Evolutionary conservation across 2,329 filamentous ascomycete species (phyloP).

Genomic region (Rachicladosporium sp.): DNA sequence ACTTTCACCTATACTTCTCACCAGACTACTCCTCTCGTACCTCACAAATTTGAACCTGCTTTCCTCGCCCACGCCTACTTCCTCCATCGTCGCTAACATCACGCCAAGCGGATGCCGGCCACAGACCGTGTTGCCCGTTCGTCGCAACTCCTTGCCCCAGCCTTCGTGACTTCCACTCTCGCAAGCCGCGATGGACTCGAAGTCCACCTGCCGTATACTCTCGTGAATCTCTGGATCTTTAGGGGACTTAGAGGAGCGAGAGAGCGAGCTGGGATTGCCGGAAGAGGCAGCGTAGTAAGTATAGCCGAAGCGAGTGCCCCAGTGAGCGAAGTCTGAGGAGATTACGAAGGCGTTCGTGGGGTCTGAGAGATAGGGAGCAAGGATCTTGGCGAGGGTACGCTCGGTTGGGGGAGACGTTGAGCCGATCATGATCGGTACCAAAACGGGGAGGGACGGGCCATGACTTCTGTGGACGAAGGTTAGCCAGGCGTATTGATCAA

Average conservation of each 20-base stretch:
- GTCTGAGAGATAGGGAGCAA: slow-evolving; percentile 68
- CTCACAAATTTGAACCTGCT: slow-evolving; percentile 60
- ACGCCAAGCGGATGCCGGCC: slow-evolving; percentile 91
- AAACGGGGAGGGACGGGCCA: slow-evolving; percentile 49
- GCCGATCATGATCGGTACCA: slow-evolving; percentile 81
- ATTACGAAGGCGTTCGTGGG: slow-evolving; percentile 71
- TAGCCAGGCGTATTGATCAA: too few species aligned
- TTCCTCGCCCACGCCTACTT: slow-evolving; percentile 16
- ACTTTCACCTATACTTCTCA: slow-evolving; percentile 54
- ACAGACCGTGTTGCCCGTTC: slow-evolving; percentile 84
- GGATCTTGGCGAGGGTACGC: slow-evolving; percentile 50
- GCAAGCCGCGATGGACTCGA: slow-evolving; percentile 72
- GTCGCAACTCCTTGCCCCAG: slow-evolving; percentile 56
- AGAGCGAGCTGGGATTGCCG: slow-evolving; percentile 30
- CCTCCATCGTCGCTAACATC: slow-evolving; percentile 76
- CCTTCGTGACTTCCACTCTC: slow-evolving; percentile 58
- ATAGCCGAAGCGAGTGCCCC: slow-evolving; percentile 77
- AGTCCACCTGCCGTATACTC: slow-evolving; percentile 69
- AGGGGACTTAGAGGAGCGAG: slow-evolving; percentile 31
- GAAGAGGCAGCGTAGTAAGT: slow-evolving; percentile 56
- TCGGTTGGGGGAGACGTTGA: slow-evolving; percentile 57
- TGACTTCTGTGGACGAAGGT: too few species aligned
- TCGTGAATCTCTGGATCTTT: slow-evolving; percentile 57
- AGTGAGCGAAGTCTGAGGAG: slow-evolving; percentile 95
- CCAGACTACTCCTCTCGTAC: slow-evolving; percentile 77